Percentiles rank a stretch among this genome's conserved stretches.
Conservation (phyloP, 176 grass and related monocot genomes). For the Oropetium thomaeum region DNA sequence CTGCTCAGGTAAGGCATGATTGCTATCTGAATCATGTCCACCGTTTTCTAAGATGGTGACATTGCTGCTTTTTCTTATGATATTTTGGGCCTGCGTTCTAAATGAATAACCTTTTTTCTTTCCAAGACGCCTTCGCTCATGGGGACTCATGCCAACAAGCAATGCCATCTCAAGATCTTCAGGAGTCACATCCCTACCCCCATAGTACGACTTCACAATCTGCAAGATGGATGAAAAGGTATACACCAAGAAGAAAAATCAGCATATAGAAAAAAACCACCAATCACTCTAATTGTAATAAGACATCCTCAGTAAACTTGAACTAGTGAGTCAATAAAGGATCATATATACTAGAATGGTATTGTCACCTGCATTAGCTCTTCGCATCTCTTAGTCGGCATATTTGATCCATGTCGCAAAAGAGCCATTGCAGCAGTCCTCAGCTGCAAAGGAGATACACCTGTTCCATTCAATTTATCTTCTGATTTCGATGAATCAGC, state of each 20-base stretch:
- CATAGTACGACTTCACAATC: slow-evolving; percentile 83
- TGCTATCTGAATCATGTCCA: slow-evolving; percentile 33
- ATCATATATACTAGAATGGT: slow-evolving; percentile 19
- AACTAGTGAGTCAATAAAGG: slow-evolving; percentile 12
- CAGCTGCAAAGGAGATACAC: slow-evolving; percentile 83
- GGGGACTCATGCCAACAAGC: slow-evolving; percentile 80
- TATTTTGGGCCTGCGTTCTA: slow-evolving; percentile 45
- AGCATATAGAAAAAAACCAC: background rate
- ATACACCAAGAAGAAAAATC: slow-evolving; percentile 14
- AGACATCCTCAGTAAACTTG: background rate
- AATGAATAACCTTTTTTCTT: slow-evolving; percentile 83
- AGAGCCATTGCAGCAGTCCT: slow-evolving; percentile 97
- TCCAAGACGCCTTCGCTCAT: slow-evolving; percentile 67
- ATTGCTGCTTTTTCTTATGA: slow-evolving; percentile 41
- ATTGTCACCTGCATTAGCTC: slow-evolving; percentile 72
- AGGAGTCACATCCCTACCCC: slow-evolving; percentile 67
- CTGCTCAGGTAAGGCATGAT: slow-evolving; percentile 24
- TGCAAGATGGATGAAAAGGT: slow-evolving; percentile 38
- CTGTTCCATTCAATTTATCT: slow-evolving; percentile 41
- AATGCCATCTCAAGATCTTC: slow-evolving; percentile 84
- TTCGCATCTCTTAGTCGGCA: slow-evolving; percentile 75
- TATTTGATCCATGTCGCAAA: slow-evolving; percentile 79
- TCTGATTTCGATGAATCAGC: slow-evolving; percentile 33
- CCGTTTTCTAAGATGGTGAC: slow-evolving; percentile 25
- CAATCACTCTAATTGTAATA: background rate